Conservation (phyloP, 106 monocot species). For the Dioscorea dumetorum region DNA sequence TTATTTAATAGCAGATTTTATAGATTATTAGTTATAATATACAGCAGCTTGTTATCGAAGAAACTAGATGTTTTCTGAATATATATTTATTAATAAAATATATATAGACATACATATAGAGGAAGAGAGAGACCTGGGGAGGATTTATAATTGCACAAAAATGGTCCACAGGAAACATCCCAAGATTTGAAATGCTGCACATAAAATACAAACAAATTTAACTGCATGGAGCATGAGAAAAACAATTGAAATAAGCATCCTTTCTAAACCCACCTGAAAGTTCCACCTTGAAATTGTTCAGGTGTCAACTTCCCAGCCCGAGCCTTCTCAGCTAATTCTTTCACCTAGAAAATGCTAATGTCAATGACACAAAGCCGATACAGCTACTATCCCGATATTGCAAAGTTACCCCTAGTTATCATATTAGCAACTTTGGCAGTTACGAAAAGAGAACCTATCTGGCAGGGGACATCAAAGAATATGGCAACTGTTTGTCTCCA, state of each 20-base stretch:
- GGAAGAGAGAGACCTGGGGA: constrained; percentile 67
- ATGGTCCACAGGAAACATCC: constrained; percentile 95
- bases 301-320: constrained; percentile 85
- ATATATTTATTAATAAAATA: too few species aligned
- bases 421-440: too few species aligned
- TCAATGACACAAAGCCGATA: too few species aligned
- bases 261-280: constrained; percentile 67
- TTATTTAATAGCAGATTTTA: too few species aligned
- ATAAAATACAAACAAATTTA: background rate
- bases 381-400: too few species aligned
- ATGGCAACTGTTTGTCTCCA: too few species aligned
- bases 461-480: too few species aligned
- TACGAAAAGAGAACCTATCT: too few species aligned
- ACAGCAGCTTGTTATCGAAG: too few species aligned
- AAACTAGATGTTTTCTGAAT: too few species aligned
- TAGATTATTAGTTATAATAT: too few species aligned
- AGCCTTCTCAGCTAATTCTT: constrained; percentile 93
- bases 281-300: constrained; percentile 88
- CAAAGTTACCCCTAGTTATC: too few species aligned
- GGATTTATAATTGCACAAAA: constrained; percentile 99
- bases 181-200: constrained; percentile 98
- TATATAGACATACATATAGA: background rate
- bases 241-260: background rate
- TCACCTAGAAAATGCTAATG: constrained; percentile 38
- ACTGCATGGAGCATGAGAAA: background rate